phyloP scores from a whole-genome alignment of 495 filamentous ascomycete species.

The Penicillium cosmopolitanum region DNA sequence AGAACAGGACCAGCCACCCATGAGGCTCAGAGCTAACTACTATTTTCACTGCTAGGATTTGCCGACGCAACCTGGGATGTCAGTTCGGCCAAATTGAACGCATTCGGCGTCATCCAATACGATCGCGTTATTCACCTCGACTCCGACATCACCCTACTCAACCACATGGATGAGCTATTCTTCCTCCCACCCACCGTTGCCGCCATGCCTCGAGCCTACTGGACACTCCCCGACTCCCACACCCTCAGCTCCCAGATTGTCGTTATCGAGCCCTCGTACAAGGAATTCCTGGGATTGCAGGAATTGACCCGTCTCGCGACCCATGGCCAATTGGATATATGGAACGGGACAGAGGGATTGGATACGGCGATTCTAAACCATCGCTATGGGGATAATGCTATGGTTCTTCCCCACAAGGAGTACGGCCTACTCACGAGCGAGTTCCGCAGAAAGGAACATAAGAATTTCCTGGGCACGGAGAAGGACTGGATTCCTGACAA shows the following conservation, averaged over 20 bases:
- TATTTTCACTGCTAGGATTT: constrained; percentile 7
- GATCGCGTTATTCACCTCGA: constrained; percentile 70
- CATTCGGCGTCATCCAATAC: constrained; percentile 72
- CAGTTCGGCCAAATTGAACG: constrained; percentile 70
- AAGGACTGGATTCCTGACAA: constrained; percentile 71
- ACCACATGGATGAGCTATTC: constrained; percentile 75
- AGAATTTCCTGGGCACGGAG: constrained; percentile 64
- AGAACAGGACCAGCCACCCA: background rate
- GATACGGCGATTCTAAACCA: constrained; percentile 78
- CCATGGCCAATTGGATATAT: constrained; percentile 39
- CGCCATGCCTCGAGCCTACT: constrained; percentile 74
- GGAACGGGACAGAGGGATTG: constrained; percentile 45
- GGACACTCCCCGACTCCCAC: constrained; percentile 58
- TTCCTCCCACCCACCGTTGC: constrained; percentile 62
- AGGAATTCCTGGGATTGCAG: constrained; percentile 57
- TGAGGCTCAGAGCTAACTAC: background rate
- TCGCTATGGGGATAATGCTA: constrained; percentile 66
- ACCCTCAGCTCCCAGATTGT: constrained; percentile 65
- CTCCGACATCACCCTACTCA: constrained; percentile 65
- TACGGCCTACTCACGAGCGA: constrained; percentile 74
- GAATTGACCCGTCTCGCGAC: constrained; percentile 35
- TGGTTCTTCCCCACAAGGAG: constrained; percentile 75
- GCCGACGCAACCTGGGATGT: constrained; percentile 56
- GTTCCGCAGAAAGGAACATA: constrained; percentile 65
- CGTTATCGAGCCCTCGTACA: constrained; percentile 63